phyloP scores from a whole-genome alignment of 306 rosid species.

The Phaseolus lunatus region DNA sequence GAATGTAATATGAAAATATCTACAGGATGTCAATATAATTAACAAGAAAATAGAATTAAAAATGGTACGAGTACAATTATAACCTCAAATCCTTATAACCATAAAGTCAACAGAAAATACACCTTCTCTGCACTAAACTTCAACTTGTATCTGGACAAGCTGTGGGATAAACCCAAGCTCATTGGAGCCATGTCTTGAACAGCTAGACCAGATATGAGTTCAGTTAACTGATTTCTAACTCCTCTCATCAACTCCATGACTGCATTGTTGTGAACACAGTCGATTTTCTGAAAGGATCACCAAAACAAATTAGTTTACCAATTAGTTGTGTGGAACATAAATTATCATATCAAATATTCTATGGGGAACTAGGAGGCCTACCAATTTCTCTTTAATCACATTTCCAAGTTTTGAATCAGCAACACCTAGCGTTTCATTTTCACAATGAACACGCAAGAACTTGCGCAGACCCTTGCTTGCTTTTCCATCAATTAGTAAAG shows the following conservation, averaged over 20 bases:
- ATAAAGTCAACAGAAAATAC: conserved; percentile 15
- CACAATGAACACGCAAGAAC: conserved; percentile 80
- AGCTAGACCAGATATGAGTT: conserved; percentile 79
- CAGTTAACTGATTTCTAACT: conserved; percentile 79
- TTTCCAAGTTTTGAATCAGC: conserved; percentile 94
- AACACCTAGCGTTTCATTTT: conserved; percentile 78
- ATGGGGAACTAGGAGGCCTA: conserved; percentile 31
- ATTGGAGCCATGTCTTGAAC: conserved; percentile 95
- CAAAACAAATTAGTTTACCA: background rate
- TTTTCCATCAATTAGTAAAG: conserved; percentile 80
- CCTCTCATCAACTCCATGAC: conserved; percentile 98
- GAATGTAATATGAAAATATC: background rate
- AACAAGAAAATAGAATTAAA: background rate
- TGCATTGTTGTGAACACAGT: conserved; percentile 78
- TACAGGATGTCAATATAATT: background rate
- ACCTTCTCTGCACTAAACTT: conserved; percentile 99
- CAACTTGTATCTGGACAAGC: conserved; percentile 86
- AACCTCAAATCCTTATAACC: background rate
- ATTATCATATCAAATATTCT: background rate
- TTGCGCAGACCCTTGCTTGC: conserved; percentile 92
- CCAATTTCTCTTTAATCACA: conserved; percentile 88
- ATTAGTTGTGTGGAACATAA: background rate
- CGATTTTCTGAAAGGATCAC: conserved; percentile 73
- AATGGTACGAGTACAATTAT: background rate
- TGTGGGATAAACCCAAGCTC: conserved; percentile 96